Conservation (phyloP, 2,329 filamentous ascomycete genomes). For the Dactylellina leptospora region DNA sequence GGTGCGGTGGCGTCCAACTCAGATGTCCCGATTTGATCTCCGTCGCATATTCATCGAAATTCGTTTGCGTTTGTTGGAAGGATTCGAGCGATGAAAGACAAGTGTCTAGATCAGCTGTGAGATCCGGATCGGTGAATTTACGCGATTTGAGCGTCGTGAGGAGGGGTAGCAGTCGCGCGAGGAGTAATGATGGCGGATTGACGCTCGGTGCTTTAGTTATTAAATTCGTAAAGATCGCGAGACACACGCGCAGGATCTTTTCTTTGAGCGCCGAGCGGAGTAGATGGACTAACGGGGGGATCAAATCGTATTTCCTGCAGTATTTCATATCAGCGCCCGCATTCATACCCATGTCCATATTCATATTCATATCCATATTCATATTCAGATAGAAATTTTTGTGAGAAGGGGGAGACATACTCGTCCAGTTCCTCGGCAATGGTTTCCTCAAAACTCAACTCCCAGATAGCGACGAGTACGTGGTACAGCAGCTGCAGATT, state of each 20-base stretch:
- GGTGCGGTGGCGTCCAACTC: conserved; percentile 91
- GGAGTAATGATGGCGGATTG: conserved; percentile 81
- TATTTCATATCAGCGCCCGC: conserved; percentile 18
- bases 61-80: conserved; percentile 66
- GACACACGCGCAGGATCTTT: conserved; percentile 90
- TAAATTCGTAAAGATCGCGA: conserved; percentile 89
- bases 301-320: conserved; percentile 85
- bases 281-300: conserved; percentile 90
- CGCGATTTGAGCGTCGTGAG: conserved; percentile 71
- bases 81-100: conserved; percentile 61
- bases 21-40: conserved; percentile 87
- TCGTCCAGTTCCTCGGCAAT: conserved; percentile 84
- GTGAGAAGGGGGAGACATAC: conserved; percentile 64
- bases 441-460: conserved; percentile 86
- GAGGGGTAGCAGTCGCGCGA: conserved; percentile 79
- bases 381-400: background rate
- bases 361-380: background rate
- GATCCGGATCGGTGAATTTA: conserved; percentile 69
- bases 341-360: background rate
- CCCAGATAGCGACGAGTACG: conserved; percentile 91
- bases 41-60: conserved; percentile 87
- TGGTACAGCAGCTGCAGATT: conserved; percentile 93
- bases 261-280: conserved; percentile 94
- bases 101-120: conserved; percentile 67
- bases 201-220: conserved; percentile 75